Evolutionary conservation across 2,329 filamentous ascomycete genomes (phyloP).

Genomic region (Biscogniauxia mediterranea): DNA sequence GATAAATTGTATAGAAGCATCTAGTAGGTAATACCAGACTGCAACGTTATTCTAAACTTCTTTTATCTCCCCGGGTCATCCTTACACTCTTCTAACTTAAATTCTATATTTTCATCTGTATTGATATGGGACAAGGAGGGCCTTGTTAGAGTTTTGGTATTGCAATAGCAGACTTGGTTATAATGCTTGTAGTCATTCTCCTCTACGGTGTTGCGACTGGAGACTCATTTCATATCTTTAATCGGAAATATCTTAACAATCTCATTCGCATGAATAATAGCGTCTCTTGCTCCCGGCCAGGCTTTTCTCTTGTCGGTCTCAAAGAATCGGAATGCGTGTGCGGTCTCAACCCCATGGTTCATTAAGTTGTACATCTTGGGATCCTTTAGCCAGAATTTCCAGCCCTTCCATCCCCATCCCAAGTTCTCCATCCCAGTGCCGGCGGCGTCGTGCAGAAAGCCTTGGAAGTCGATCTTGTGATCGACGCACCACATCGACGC

Average conservation of each 20-base stretch:
- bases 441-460: slow-evolving; percentile 37
- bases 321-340: slow-evolving; percentile 41
- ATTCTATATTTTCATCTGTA: no score
- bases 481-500: slow-evolving; percentile 22
- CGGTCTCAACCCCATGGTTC: slow-evolving; percentile 40
- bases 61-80: no score
- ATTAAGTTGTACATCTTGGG: slow-evolving; percentile 37
- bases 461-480: slow-evolving; percentile 28
- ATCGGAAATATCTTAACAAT: slow-evolving; percentile 16
- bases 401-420: slow-evolving; percentile 40
- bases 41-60: no score
- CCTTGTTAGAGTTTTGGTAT: no score
- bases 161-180: background rate
- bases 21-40: no score
- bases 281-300: slow-evolving; percentile 40
- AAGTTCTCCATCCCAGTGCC: slow-evolving; percentile 43
- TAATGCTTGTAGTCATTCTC: background rate
- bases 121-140: no score
- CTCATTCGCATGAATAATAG: slow-evolving; percentile 32
- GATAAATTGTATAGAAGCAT: no score
- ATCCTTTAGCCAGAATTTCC: slow-evolving; percentile 41
- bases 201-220: background rate
- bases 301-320: slow-evolving; percentile 39
- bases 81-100: no score
- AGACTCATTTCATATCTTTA: slow-evolving; percentile 9